These are phyloP conservation scores for Anthracocystis setariae DNA, from an alignment of 1,284 basidiomycete genomes.

Conservation along the genomic window DNA sequence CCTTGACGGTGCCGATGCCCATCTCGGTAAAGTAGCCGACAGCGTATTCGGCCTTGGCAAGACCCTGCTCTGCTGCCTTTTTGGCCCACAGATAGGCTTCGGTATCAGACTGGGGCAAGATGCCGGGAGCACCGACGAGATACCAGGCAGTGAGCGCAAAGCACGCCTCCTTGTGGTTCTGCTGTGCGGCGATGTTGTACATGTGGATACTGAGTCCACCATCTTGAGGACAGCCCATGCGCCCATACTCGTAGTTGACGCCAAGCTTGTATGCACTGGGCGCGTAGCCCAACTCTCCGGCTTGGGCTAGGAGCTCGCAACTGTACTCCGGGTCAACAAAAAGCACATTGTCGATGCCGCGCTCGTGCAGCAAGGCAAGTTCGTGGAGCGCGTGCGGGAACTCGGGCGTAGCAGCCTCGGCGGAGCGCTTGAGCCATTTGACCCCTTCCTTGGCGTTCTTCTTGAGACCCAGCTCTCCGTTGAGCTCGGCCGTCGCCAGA, in stretches of 20 bases:
- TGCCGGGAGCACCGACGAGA: constrained; percentile 95
- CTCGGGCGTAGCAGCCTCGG: constrained; percentile 80
- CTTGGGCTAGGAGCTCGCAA: constrained; percentile 91
- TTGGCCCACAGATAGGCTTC: constrained; percentile 79
- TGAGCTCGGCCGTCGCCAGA: constrained; percentile 93
- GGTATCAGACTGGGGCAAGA: constrained; percentile 96
- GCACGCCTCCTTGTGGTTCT: constrained; percentile 94
- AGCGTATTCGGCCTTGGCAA: constrained; percentile 76
- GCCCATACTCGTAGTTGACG: constrained; percentile 99
- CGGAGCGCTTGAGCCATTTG: constrained; percentile 96
- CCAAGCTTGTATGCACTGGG: constrained; percentile 94
- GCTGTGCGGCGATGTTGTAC: constrained; percentile 82
- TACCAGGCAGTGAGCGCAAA: constrained; percentile 99
- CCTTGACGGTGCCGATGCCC: constrained; percentile 69
- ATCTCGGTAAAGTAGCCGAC: constrained; percentile 93
- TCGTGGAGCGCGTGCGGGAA: constrained; percentile 97
- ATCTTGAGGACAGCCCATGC: constrained; percentile 98
- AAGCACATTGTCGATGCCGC: constrained; percentile 93
- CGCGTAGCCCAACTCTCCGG: constrained; percentile 93
- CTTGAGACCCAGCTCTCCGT: constrained; percentile 88
- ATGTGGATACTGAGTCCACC: constrained; percentile 97
- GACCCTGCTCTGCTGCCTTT: constrained; percentile 66
- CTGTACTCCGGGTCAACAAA: constrained; percentile 97
- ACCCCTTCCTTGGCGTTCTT: constrained; percentile 94
- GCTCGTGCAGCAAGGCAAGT: constrained; percentile 90